Conservation (phyloP, 495 filamentous ascomycete genomes). For the Neurospora intermedia region DNA sequence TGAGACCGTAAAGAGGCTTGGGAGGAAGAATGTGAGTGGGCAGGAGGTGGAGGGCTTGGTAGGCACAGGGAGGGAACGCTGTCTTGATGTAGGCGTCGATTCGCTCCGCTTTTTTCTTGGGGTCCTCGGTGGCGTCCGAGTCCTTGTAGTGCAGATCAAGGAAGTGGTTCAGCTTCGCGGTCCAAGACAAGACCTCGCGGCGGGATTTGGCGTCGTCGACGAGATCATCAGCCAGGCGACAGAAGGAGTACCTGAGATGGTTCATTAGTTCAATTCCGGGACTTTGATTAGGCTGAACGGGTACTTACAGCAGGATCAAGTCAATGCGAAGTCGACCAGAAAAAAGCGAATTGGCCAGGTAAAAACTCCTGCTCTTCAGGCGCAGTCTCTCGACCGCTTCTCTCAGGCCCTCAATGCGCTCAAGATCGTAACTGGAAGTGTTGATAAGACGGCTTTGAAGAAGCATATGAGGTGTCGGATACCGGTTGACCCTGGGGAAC, state of each 20-base stretch:
- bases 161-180: conserved; percentile 38
- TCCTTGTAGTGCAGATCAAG: conserved; percentile 32
- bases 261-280: conserved; percentile 3
- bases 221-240: conserved; percentile 58
- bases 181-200: conserved; percentile 38
- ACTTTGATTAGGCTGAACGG: background rate
- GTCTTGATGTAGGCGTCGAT: conserved; percentile 23
- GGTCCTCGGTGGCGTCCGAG: background rate
- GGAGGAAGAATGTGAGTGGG: conserved; percentile 42
- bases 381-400: conserved; percentile 43
- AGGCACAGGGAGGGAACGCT: conserved; percentile 37
- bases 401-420: conserved; percentile 41
- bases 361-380: conserved; percentile 57
- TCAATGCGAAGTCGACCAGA: conserved; percentile 53
- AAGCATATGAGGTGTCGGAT: conserved; percentile 36
- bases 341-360: conserved; percentile 54
- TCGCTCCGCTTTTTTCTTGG: background rate
- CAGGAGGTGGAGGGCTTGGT: conserved; percentile 40
- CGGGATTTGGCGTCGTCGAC: conserved; percentile 44
- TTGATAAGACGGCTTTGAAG: conserved; percentile 34
- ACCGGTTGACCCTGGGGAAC: conserved; percentile 29
- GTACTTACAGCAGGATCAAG: conserved; percentile 44
- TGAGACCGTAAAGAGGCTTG: conserved; percentile 44
- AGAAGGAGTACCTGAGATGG: conserved; percentile 51
- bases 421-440: conserved; percentile 35